A percentile compares a stretch with the other conserved stretches of the same genome.
These are phyloP conservation scores for Stylonectria norvegica DNA, from an alignment of 2,329 filamentous ascomycete species.

Conservation along the genomic window DNA sequence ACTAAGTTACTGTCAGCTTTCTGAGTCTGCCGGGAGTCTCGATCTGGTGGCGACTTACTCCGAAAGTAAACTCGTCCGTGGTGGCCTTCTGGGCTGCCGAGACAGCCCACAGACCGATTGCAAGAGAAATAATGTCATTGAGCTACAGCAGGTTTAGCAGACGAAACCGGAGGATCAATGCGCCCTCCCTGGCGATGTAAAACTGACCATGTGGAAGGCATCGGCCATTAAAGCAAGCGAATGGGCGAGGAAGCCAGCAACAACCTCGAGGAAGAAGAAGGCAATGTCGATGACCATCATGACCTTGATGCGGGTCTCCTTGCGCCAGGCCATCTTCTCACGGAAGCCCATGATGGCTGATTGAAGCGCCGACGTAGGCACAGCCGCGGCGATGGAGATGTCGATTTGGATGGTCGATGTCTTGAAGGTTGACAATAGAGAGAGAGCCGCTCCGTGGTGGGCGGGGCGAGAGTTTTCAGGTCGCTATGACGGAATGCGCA, in stretches of 20 bases:
- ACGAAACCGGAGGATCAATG: slow-evolving; percentile 5
- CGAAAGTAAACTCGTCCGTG: slow-evolving; percentile 92
- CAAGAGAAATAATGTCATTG: slow-evolving; percentile 94
- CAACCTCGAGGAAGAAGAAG: slow-evolving; percentile 89
- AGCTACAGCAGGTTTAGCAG: slow-evolving; percentile 50
- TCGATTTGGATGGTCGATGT: not conserved
- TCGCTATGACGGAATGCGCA: too few species aligned
- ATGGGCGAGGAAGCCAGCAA: slow-evolving; percentile 79
- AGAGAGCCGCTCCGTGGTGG: too few species aligned
- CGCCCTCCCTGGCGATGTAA: slow-evolving; percentile 2
- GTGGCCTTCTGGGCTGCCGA: slow-evolving; percentile 79
- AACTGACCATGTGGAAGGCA: slow-evolving; percentile 90
- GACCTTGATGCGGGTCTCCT: slow-evolving; percentile 86
- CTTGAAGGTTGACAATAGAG: too few species aligned
- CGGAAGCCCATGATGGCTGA: slow-evolving; percentile 29
- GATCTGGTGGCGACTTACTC: slow-evolving; percentile 53
- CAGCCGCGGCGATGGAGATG: not conserved
- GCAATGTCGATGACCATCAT: slow-evolving; percentile 85
- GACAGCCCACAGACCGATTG: slow-evolving; percentile 93
- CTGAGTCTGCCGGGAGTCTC: not conserved
- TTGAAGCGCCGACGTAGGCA: not conserved
- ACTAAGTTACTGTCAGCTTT: slow-evolving; percentile 52
- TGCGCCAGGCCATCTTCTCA: slow-evolving; percentile 76
- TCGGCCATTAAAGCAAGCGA: slow-evolving; percentile 93
- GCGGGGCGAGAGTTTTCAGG: too few species aligned